Conservation (phyloP, 2,329 filamentous ascomycete genomes). For the Fusarium devonianum region DNA sequence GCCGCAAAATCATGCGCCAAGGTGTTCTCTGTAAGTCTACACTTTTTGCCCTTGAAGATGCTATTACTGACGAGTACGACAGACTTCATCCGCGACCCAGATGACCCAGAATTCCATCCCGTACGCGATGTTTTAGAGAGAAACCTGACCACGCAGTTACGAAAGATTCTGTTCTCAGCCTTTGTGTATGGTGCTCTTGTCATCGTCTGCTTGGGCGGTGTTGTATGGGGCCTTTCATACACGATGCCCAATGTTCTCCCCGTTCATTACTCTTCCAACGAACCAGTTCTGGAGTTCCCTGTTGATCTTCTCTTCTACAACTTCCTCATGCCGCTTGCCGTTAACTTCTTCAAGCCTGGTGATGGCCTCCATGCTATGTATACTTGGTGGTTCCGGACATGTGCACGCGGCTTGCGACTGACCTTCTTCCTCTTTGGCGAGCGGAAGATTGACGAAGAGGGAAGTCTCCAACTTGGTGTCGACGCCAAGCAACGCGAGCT, state of each 20-base stretch:
- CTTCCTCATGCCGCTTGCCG: constrained; percentile 87
- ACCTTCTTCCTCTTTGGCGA: constrained; percentile 95
- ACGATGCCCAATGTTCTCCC: constrained; percentile 77
- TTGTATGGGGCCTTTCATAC: constrained; percentile 87
- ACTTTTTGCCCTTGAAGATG: background rate
- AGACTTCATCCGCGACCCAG: constrained; percentile 97
- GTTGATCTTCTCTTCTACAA: constrained; percentile 96
- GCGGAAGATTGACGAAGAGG: constrained; percentile 81
- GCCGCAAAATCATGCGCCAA: constrained; percentile 93
- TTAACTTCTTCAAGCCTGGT: constrained; percentile 84
- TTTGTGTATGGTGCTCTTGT: constrained; percentile 94
- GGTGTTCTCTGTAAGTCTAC: constrained; percentile 84
- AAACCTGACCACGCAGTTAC: constrained; percentile 87
- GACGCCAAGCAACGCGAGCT: constrained; percentile 44
- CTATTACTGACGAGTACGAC: constrained; percentile 20
- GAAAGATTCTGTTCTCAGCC: constrained; percentile 95
- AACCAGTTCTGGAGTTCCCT: constrained; percentile 92
- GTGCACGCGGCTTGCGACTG: constrained; percentile 79
- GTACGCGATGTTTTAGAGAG: constrained; percentile 96
- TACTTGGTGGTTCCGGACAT: constrained; percentile 93
- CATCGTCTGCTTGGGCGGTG: constrained; percentile 89
- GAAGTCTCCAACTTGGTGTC: constrained; percentile 60
- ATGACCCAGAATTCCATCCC: constrained; percentile 97
- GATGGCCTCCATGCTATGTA: constrained; percentile 87
- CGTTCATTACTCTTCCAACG: constrained; percentile 91